Conservation (phyloP, 345 rosid genomes). For the Capsella bursapastoris region DNA sequence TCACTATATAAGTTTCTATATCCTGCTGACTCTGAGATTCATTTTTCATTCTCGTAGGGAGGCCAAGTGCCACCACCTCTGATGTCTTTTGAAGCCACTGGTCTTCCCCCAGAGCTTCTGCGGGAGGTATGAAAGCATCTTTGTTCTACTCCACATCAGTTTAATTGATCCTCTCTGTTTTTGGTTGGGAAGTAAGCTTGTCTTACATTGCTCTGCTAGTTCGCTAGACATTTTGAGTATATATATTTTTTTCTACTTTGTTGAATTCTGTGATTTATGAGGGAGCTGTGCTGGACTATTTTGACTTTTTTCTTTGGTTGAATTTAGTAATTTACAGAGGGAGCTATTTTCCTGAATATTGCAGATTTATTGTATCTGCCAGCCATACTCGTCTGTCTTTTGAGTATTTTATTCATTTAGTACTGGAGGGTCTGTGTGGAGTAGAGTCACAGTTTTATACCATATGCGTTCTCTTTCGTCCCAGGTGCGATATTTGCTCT, state of each 20-base stretch:
- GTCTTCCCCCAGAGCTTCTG: constrained; percentile 86
- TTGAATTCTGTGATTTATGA: constrained; percentile 1
- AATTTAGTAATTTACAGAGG: not conserved
- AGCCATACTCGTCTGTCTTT: not conserved
- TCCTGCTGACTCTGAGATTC: constrained; percentile 3
- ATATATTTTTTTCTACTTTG: not conserved
- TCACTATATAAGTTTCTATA: not conserved
- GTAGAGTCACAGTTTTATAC: constrained; percentile 51
- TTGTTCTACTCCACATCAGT: not conserved
- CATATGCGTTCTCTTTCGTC: constrained; percentile 69
- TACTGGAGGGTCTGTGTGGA: constrained; percentile 49
- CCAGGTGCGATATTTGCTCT: constrained; percentile 96
- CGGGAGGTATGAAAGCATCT: constrained; percentile 69
- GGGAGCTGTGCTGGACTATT: not conserved
- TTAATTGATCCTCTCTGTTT: not conserved
- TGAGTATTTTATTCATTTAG: constrained; percentile 8
- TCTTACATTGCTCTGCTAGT: not conserved
- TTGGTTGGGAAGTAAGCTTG: not conserved
- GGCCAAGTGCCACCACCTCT: constrained; percentile 79
- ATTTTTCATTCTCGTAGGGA: constrained; percentile 54
- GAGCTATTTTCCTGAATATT: not conserved
- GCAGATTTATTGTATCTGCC: not conserved
- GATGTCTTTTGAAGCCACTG: constrained; percentile 72
- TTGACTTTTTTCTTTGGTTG: not conserved
- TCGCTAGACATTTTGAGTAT: constrained; percentile 3